Evolutionary conservation across 2,329 filamentous ascomycete genomes (phyloP), one percentile per base, ranked within the genome.

Genomic region (Cryphonectria parasitica): DNA sequence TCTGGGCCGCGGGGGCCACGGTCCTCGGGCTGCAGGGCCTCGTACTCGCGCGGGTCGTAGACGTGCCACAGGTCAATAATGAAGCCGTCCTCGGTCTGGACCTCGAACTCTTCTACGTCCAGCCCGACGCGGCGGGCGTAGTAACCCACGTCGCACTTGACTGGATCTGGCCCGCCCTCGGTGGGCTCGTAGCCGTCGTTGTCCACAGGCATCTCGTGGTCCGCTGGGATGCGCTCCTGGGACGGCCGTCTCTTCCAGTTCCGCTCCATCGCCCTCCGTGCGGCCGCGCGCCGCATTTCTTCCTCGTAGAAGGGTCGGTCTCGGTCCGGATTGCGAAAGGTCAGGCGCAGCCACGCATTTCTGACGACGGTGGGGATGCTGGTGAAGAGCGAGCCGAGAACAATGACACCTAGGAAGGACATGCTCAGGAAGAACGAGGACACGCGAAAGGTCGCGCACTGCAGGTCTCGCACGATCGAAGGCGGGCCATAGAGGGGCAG

Each of bases 41-140:
- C 84, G 77, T 94, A 91, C 71, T 95, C 91, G 64, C 86, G 87
- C 0, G 95, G 95, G 73, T 97, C 91, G 78, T 93, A 97, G 36
- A 98, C 86, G 79, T 98, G 95, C 91, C 93, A 97, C 1, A 98
- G 84, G 31, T 92, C 89, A 73, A 98, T 92, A 62, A 98, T 89
- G 78, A 97, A 98, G 0, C 95, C 95, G 76, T 98, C 95, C 78
- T 98, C 95, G 0, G 95, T 98, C 79, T 97, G 91, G 0, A 98
- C 94, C 65, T 92, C 86, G 76, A 94, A 93, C 13, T 88, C 87
- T 77, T 98, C 95, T 34, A 94, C 88, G 72, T 98, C 94, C 0
- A 98, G 86, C 0, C 95, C 95, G 19, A 97, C 94, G 17, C 95
- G 86, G 28, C 93, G 87, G 1, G 95, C 95, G 78, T 98, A 98